Evolutionary conservation across 108 stramenopile species (phyloP), one percentile per base, ranked within the genome.

Genomic region (Cylindrotheca fusiformis): DNA sequence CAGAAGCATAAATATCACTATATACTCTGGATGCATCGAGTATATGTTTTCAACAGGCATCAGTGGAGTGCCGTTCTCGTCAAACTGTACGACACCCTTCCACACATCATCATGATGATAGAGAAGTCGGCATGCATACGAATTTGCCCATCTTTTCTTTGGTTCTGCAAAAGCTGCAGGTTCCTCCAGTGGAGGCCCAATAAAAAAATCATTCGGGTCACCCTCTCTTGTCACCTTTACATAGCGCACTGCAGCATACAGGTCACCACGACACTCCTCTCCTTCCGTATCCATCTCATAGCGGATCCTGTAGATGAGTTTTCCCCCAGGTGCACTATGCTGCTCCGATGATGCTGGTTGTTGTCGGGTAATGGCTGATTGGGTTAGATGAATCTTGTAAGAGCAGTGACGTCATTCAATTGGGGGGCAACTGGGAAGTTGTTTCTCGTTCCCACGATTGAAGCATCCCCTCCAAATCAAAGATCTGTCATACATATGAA

Each of bases 11-110:
- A n/a, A n/a, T n/a, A n/a, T n/a, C n/a, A n/a, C n/a, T n/a, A n/a
- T 27, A 29, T 49, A 62, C 49, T 62, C 60, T 29, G 48, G 25
- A 50, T 27, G 48, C 60, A 62, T 50, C 14, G 18, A 1, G 30
- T 29, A 62, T 8, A 51, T 51, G n/a, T 51, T 19, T 51, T 51
- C n/a, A 6, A 51, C 18, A 21, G 50, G 19, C n/a, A 51, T 51
- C 21, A 22, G 10, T 6, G 44, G 26, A 17, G 48, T 4, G 2
- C 30, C 22, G n/a, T 50, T 27, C 25, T 49, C 19, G 18, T 49
- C n/a, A 12, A 14, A 5, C 14, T 41, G 60, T 23, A 62, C 10
- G 19, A 6, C 25, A 28, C 48, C 48, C 6, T 49, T 12, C 48
- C 19, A 20, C 2, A 62, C 27, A 20, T 27, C 60, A 5, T 49